These are phyloP conservation scores for Gossypium davidsonii DNA, from an alignment of 441 rosid genomes.

Conservation along the genomic window DNA sequence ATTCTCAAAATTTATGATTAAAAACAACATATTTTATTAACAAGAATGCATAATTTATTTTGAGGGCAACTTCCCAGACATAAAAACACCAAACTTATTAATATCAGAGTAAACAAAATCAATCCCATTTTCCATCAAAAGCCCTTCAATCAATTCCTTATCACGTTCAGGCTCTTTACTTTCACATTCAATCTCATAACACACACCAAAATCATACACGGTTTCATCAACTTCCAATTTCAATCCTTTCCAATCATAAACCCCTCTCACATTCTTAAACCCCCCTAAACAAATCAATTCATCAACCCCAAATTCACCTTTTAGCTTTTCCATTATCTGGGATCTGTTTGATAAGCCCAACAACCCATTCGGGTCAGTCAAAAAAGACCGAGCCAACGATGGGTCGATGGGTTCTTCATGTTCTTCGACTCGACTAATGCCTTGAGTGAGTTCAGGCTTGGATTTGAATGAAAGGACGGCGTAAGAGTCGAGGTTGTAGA, in stretches of 20 bases:
- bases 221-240: conserved; percentile 44
- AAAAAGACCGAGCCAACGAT: conserved; percentile 18
- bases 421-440: conserved; percentile 38
- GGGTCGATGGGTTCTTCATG: conserved; percentile 33
- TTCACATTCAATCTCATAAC: conserved; percentile 52
- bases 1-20: neutral
- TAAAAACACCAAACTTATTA: conserved; percentile 23
- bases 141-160: conserved; percentile 17
- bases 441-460: conserved; percentile 33
- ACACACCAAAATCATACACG: conserved; percentile 29
- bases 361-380: conserved; percentile 20
- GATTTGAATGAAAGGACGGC: conserved; percentile 52
- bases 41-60: neutral
- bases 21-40: neutral
- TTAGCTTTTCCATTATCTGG: conserved; percentile 25
- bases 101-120: conserved; percentile 15
- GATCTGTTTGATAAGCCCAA: conserved; percentile 19
- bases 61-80: conserved; percentile 33
- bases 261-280: conserved; percentile 39
- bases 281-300: conserved; percentile 34
- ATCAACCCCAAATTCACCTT: conserved; percentile 26
- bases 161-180: conserved; percentile 33
- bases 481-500: conserved; percentile 44
- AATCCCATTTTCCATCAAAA: conserved; percentile 23
- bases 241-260: conserved; percentile 39